Evolutionary conservation across 257 asterid species (phyloP).

Genomic region (Solanum chmielewskii): DNA sequence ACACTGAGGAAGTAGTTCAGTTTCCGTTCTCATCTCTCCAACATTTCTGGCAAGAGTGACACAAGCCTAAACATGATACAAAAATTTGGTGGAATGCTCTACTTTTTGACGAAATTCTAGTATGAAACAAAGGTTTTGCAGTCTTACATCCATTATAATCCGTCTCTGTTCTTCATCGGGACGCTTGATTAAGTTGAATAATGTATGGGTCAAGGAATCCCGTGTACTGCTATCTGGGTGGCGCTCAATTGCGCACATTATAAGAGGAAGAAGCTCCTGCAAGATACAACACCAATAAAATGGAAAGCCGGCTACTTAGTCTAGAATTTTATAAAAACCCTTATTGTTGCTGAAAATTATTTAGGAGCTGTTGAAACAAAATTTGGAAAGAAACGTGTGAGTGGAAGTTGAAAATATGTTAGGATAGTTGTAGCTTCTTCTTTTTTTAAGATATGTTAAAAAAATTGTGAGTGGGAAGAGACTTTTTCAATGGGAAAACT

Average conservation of each 20-base stretch:
- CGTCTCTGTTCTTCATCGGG: slow-evolving; percentile 98
- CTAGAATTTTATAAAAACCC: not conserved
- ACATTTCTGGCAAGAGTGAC: slow-evolving; percentile 91
- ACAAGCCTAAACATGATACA: slow-evolving; percentile 62
- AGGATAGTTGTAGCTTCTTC: not conserved
- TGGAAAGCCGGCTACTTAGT: not conserved
- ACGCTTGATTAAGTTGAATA: slow-evolving; percentile 95
- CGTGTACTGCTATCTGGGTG: slow-evolving; percentile 82
- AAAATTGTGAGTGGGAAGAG: not conserved
- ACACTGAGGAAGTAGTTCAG: slow-evolving; percentile 96
- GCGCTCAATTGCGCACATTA: slow-evolving; percentile 98
- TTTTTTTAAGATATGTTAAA: not conserved
- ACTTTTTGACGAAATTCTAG: not conserved
- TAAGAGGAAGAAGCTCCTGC: slow-evolving; percentile 97
- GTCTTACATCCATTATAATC: slow-evolving; percentile 91
- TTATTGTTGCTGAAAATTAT: not conserved
- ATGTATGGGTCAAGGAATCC: slow-evolving; percentile 96
- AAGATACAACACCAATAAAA: slow-evolving; percentile 1
- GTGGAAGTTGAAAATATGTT: not conserved
- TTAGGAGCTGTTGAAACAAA: not conserved
- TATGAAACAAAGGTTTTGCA: slow-evolving; percentile 1
- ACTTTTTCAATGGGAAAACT: not conserved
- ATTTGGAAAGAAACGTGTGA: not conserved
- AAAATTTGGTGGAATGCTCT: slow-evolving; percentile 3
- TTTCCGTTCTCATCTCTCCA: slow-evolving; percentile 93